Evolutionary conservation across 441 rosid genomes (phyloP).

Genomic region (Erodium trifolium): DNA sequence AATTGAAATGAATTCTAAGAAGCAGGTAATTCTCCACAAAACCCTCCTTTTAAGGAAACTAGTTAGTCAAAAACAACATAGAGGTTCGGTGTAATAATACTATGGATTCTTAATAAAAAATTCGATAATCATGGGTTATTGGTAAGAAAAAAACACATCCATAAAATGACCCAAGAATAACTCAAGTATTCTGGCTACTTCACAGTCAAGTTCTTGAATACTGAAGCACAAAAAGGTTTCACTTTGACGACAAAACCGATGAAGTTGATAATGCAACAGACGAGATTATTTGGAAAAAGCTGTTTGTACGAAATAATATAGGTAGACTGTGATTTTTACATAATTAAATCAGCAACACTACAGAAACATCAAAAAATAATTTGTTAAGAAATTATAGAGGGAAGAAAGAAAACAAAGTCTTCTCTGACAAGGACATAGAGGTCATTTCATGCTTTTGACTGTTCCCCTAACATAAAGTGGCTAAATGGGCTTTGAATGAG

Average conservation of each 20-base stretch:
- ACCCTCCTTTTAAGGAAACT: neutral
- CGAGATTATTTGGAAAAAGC: neutral
- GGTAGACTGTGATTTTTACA: neutral
- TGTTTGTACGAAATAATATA: neutral
- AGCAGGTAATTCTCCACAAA: neutral
- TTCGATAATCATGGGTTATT: neutral
- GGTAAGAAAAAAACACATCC: neutral
- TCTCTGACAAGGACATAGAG: neutral
- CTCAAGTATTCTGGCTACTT: neutral
- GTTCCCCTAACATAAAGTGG: conserved; percentile 1
- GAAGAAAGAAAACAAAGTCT: neutral
- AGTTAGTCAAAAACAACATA: neutral
- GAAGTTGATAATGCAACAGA: neutral
- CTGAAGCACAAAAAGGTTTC: no score
- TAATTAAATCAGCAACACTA: neutral
- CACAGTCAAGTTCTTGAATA: no score
- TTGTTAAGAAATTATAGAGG: neutral
- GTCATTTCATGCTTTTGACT: neutral
- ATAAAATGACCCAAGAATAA: neutral
- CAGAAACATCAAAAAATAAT: neutral
- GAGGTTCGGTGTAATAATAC: neutral
- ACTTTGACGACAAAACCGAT: neutral
- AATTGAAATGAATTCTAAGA: neutral
- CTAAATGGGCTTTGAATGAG: neutral
- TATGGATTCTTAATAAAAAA: neutral